A percentile compares a stretch with the other conserved stretches of the same genome.
These are phyloP conservation scores for Cystobasidium slooffiae DNA, from an alignment of 1,284 basidiomycete genomes.

Conservation along the genomic window DNA sequence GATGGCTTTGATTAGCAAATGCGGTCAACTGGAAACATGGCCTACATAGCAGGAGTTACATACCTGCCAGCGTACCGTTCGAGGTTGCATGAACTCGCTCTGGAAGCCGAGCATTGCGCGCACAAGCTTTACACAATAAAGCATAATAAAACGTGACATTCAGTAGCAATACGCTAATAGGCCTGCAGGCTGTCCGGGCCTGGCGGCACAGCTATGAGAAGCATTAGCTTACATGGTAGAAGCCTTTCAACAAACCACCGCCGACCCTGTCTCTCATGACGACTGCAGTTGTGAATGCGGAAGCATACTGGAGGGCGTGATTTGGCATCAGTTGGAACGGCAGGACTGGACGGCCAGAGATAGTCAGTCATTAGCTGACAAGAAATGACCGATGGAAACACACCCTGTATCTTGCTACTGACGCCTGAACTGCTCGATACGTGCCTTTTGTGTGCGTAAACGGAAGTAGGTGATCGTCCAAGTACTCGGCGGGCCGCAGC, in stretches of 20 bases:
- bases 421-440: background rate
- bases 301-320: background rate
- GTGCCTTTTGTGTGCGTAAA: background rate
- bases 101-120: background rate
- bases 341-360: background rate
- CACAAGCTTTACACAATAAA: background rate
- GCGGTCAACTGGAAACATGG: background rate
- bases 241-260: background rate
- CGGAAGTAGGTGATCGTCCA: background rate
- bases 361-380: background rate
- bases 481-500: background rate
- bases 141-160: too few species aligned
- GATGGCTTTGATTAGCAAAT: background rate
- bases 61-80: background rate
- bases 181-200: too few species aligned
- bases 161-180: too few species aligned
- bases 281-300: background rate
- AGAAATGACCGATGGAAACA: background rate
- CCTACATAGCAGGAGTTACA: background rate
- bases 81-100: background rate
- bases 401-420: conserved; percentile 4
- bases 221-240: background rate
- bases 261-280: background rate
- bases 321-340: conserved; percentile 2
- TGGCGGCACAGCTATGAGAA: background rate